Base-by-base conservation (phyloP, 306 rosid genomes). In the Carpinus fangiana region DNA sequence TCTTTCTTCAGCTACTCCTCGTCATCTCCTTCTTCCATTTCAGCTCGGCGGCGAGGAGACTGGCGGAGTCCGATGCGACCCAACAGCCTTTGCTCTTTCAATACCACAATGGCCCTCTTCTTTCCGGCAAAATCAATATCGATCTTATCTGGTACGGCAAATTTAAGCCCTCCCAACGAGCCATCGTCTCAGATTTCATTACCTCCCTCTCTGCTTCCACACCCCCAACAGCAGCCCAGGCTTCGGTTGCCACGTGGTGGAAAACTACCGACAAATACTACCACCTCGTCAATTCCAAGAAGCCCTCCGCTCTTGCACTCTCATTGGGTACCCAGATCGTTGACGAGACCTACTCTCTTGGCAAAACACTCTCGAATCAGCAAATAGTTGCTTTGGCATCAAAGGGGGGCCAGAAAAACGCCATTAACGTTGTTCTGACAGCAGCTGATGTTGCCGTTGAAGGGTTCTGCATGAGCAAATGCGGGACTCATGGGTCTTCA, bases 211-310 rank as follows among this genome's bases (percentile, higher is more conserved):
- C 87, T 12, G 68, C 83, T 43, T 55, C 81, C 55, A 78, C 64
- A 21, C 48, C 61, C 28, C 7, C 18, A 4, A 31, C 48, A 23
- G n/a, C 48, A 23, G n/a, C 84, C 16, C 83, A 80, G 48, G 89
- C 96, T 13, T 87, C 96, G 0, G 90, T 87, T 11, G 82, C 84
- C 72, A 55, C 79, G 9, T 89, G 96, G 89, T 86, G 85, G 83
- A 86, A 83, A 75, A 14, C 80, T 80, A 87, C 78, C 2, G 90
- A 91, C 8, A 89, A 84, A 31, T 88, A 70, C 85, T 82, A 84
- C 82, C 71, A 46, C 54, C 69, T 34, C 21, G 31, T 36, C 60
- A 79, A 41, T 38, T 52, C 76, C 57, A 87, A 74, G 45, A 87
- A 71, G 21, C 53, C 83, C 8, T 41, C 78, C 8, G 55, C 84